Evolutionary conservation across 345 rosid genomes (phyloP), one percentile per base, ranked within the genome.

Genomic region (Sisymbrium altissimum): DNA sequence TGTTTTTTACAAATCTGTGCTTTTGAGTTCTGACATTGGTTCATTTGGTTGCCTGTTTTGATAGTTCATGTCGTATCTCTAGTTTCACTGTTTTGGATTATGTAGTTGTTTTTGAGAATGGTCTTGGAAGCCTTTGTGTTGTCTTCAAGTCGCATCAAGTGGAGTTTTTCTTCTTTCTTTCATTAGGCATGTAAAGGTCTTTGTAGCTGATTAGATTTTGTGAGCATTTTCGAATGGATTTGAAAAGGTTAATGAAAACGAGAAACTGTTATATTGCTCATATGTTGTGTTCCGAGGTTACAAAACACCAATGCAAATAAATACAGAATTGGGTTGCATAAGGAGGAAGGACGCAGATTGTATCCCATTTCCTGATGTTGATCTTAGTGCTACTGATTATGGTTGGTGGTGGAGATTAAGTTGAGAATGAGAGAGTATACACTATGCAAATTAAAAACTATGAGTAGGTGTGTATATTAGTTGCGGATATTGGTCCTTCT

Each of bases 201-300:
- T n/a, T n/a, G 62, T 61, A 61, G 6, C 25, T 53, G 33, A 6
- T 38, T 46, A 23, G 53, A 46, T 38, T 35, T 50, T 9, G 10
- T 18, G 67, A 35, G 32, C 65, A 33, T n/a, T 4, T 8, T 55
- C 29, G 2, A 12, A 21, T 60, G 49, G 30, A n/a, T 32, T n/a
- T 0, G n/a, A 33, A 44, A 69, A 44, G 65, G 23, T 35, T 36
- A 18, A 43, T 69, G 79, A 61, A 63, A 65, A 54, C 13, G 23
- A 33, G 19, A 54, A 52, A 10, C 57, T 43, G 49, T 57, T 64
- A 15, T 27, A 27, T n/a, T n/a, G 29, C 29, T 27, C 29, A 27
- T 29, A 9, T 41, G 57, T 54, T 0, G 21, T 46, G 43, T 45
- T 9, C 9, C 66, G 9, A 30, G 40, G 30, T 23, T 48, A 55